phyloP scores from a whole-genome alignment of 1,284 basidiomycete genomes.

The Cutaneotrichosporon mucoides region DNA sequence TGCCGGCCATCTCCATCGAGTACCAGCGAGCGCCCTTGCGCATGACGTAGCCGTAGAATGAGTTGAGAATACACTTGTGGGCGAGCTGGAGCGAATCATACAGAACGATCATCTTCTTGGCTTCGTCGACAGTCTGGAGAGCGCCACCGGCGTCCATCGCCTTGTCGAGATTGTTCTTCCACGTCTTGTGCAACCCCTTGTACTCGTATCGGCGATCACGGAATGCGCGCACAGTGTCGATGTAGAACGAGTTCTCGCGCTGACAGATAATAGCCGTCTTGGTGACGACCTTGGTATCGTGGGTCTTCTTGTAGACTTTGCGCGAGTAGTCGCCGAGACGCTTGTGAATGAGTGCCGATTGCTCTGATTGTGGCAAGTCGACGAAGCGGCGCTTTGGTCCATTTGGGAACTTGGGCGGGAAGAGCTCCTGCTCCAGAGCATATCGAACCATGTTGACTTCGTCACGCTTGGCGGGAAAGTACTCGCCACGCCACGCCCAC shows the following conservation, averaged over 20 bases:
- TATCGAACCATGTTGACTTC: constrained; percentile 99
- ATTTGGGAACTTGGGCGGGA: constrained; percentile 74
- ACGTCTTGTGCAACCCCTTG: constrained; percentile 97
- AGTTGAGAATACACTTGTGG: constrained; percentile 99
- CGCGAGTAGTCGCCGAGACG: constrained; percentile 96
- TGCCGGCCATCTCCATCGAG: constrained; percentile 99
- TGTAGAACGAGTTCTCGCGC: constrained; percentile 98
- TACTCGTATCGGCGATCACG: constrained; percentile 98
- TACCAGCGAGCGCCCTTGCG: constrained; percentile 99
- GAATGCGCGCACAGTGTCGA: constrained; percentile 96
- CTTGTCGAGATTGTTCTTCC: constrained; percentile 96
- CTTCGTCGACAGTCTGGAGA: constrained; percentile 86
- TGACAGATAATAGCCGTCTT: constrained; percentile 97
- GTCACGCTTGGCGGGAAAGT: constrained; percentile 94
- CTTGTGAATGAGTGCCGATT: constrained; percentile 89
- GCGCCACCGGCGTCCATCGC: constrained; percentile 63
- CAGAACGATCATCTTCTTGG: constrained; percentile 99
- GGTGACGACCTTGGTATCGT: constrained; percentile 93
- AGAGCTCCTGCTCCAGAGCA: constrained; percentile 89
- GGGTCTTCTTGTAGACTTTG: constrained; percentile 99
- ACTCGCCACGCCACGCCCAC: constrained; percentile 99
- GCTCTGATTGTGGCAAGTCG: constrained; percentile 81
- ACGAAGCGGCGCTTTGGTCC: constrained; percentile 73
- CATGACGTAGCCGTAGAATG: constrained; percentile 99
- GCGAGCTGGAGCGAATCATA: constrained; percentile 99